A percentile compares a stretch with the other conserved stretches of the same genome.
These are phyloP conservation scores for Lichtheimia hyalospora DNA, from an alignment of 371 early-diverging fungal genomes.

Conservation along the genomic window DNA sequence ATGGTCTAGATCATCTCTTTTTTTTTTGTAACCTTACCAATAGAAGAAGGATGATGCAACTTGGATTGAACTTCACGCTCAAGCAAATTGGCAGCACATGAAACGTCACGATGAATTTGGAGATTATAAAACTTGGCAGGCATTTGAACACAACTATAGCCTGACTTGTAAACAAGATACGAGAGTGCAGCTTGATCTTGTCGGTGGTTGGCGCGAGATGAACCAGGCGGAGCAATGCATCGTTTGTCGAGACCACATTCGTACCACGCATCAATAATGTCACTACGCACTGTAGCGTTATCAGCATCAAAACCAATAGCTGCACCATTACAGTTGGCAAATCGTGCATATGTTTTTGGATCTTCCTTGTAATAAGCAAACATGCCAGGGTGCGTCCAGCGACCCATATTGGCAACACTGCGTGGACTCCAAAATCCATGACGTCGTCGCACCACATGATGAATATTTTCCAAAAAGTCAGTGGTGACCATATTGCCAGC, in stretches of 20 bases:
- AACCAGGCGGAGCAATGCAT: slow-evolving; percentile 64
- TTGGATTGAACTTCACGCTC: slow-evolving; percentile 24
- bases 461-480: slow-evolving; percentile 49
- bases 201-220: slow-evolving; percentile 57
- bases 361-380: slow-evolving; percentile 48
- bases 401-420: slow-evolving; percentile 43
- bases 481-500: slow-evolving; percentile 56
- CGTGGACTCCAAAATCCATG: slow-evolving; percentile 64
- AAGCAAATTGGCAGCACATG: slow-evolving; percentile 29
- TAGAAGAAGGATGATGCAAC: slow-evolving; percentile 33
- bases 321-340: slow-evolving; percentile 64
- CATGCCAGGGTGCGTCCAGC: slow-evolving; percentile 61
- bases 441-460: slow-evolving; percentile 32
- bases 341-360: slow-evolving; percentile 35
- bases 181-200: slow-evolving; percentile 67
- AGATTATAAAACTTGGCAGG: slow-evolving; percentile 28
- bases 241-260: slow-evolving; percentile 51
- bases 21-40: slow-evolving; percentile 22
- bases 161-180: slow-evolving; percentile 42
- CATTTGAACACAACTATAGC: slow-evolving; percentile 25
- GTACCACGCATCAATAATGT: slow-evolving; percentile 56
- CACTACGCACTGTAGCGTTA: slow-evolving; percentile 43
- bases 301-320: slow-evolving; percentile 58
- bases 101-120: slow-evolving; percentile 33
- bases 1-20: not conserved